phyloP scores from a whole-genome alignment of 1,139 yeast species.

The Lodderomyces pseudojiufengensis region DNA sequence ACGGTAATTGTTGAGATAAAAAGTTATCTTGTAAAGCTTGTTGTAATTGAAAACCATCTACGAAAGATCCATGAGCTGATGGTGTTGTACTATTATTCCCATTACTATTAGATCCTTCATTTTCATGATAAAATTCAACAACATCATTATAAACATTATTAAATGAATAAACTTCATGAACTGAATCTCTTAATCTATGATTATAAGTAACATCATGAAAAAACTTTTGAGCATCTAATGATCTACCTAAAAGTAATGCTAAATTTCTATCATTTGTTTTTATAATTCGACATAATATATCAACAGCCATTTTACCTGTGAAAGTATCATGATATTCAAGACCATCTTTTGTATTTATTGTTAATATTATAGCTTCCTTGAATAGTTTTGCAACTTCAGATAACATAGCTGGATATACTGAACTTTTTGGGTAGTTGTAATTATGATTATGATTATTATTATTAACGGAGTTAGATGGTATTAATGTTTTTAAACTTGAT shows the following conservation, averaged over 20 bases:
- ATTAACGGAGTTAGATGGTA: conserved; percentile 10
- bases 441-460: conserved; percentile 27
- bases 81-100: conserved; percentile 16
- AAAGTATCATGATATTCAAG: conserved; percentile 91
- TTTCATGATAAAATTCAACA: conserved; percentile 32
- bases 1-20: conserved; percentile 21
- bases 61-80: conserved; percentile 33
- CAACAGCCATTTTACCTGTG: conserved; percentile 93
- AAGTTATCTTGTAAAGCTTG: conserved; percentile 13
- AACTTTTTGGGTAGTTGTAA: conserved; percentile 36
- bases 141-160: conserved; percentile 52
- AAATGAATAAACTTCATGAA: conserved; percentile 84
- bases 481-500: conserved; percentile 7
- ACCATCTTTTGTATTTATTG: conserved; percentile 90
- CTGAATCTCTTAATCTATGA: conserved; percentile 85
- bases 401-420: conserved; percentile 83
- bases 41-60: conserved; percentile 16
- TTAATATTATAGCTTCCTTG: conserved; percentile 64
- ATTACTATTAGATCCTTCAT: conserved; percentile 19
- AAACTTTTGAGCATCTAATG: conserved; percentile 89
- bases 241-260: conserved; percentile 84
- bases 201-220: conserved; percentile 96
- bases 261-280: conserved; percentile 88
- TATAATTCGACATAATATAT: conserved; percentile 76
- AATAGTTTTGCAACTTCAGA: conserved; percentile 83